These are phyloP conservation scores for Rhizomucor miehei DNA, from an alignment of 371 early-diverging fungal genomes.

Conservation along the genomic window DNA sequence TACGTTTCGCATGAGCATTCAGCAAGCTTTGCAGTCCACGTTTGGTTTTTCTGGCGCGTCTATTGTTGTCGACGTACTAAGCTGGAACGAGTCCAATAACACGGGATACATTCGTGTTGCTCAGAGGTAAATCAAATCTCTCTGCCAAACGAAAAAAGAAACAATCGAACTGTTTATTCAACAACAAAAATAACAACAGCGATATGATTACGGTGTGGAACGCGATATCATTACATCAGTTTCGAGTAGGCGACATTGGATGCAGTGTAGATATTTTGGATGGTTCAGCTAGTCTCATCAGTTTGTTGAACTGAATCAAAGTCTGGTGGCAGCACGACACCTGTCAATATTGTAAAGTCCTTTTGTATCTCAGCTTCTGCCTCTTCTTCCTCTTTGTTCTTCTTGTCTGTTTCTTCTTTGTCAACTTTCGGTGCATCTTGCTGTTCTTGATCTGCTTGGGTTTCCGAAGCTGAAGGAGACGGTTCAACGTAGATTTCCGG, in stretches of 20 bases:
- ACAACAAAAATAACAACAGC: slow-evolving; percentile 14
- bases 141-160: background rate
- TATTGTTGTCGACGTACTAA: slow-evolving; percentile 34
- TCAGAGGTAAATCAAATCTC: slow-evolving; percentile 29
- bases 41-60: slow-evolving; percentile 41
- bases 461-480: background rate
- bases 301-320: slow-evolving; percentile 16
- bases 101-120: slow-evolving; percentile 37
- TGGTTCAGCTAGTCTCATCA: slow-evolving; percentile 38
- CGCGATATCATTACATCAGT: slow-evolving; percentile 33
- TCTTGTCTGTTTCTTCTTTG: background rate
- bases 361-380: background rate
- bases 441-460: background rate
- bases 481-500: slow-evolving; percentile 5
- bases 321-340: background rate
- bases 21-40: slow-evolving; percentile 33
- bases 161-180: background rate
- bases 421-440: background rate
- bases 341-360: background rate
- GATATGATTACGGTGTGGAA: slow-evolving; percentile 41
- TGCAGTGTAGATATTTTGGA: slow-evolving; percentile 34
- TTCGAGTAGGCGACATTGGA: slow-evolving; percentile 20
- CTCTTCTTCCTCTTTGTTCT: slow-evolving; percentile 4
- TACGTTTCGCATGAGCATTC: slow-evolving; percentile 45
- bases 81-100: slow-evolving; percentile 34